Evolutionary conservation across 495 filamentous ascomycete species (phyloP).

Genomic region (Aspergillus taichungensis): DNA sequence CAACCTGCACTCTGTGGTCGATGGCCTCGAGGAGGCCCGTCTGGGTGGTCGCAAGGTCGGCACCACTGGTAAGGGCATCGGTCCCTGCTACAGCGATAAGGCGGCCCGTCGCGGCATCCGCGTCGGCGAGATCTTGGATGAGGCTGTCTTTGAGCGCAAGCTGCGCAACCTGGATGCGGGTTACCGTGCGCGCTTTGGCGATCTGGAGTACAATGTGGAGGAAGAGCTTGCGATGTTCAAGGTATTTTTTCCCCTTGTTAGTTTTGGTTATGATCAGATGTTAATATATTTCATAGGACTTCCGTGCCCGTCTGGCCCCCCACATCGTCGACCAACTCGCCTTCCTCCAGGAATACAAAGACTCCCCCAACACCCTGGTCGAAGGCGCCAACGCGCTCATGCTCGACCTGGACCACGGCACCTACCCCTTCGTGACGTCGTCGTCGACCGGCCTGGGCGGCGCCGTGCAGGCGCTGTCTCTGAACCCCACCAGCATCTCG

Average conservation of each 20-base stretch:
- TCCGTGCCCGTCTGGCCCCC: slow-evolving; percentile 55
- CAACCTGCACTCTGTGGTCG: slow-evolving; percentile 72
- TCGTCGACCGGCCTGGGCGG: slow-evolving; percentile 69
- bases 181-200: slow-evolving; percentile 67
- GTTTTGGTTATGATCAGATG: background rate
- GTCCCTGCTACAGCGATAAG: slow-evolving; percentile 77
- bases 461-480: slow-evolving; percentile 61
- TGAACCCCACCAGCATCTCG: slow-evolving; percentile 39
- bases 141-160: slow-evolving; percentile 63
- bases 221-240: slow-evolving; percentile 66
- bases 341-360: slow-evolving; percentile 40
- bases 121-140: slow-evolving; percentile 67
- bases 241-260: slow-evolving; percentile 16
- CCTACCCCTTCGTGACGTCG: slow-evolving; percentile 80
- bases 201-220: slow-evolving; percentile 69
- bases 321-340: slow-evolving; percentile 58
- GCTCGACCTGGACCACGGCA: slow-evolving; percentile 69
- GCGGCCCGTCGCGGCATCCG: slow-evolving; percentile 66
- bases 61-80: slow-evolving; percentile 58
- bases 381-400: slow-evolving; percentile 88
- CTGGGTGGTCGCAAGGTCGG: slow-evolving; percentile 57
- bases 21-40: slow-evolving; percentile 72
- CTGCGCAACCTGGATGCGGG: slow-evolving; percentile 54
- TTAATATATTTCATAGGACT: slow-evolving; percentile 30
- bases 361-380: slow-evolving; percentile 60